Percentiles rank a stretch among this genome's conserved stretches.
These are phyloP conservation scores for Rhodotorula diobovata DNA, from an alignment of 768 basidiomycete genomes.

Conservation along the genomic window DNA sequence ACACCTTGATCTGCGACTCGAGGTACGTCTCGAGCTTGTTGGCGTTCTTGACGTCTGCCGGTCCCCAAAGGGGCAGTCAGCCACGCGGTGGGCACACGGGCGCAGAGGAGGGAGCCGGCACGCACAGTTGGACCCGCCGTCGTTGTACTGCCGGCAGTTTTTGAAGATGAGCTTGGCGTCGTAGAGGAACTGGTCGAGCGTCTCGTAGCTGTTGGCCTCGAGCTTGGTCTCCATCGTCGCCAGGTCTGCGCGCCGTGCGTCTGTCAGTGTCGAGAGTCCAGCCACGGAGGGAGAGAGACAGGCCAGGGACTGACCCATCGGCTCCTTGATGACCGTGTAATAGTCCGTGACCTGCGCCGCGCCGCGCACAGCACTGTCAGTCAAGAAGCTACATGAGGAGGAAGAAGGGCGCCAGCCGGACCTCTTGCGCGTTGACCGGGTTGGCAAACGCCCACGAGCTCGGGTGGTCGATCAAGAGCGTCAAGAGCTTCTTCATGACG, in stretches of 20 bases:
- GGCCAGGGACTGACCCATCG: constrained; percentile 59
- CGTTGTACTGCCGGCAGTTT: constrained; percentile 84
- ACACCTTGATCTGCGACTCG: constrained; percentile 47
- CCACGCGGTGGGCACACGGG: too few relatives aligned
- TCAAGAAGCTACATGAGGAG: not conserved
- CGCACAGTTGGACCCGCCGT: constrained; percentile 37
- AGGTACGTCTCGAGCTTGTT: constrained; percentile 75
- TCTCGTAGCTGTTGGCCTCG: constrained; percentile 69
- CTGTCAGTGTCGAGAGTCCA: too few relatives aligned
- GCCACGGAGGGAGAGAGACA: not conserved
- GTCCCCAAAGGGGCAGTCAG: not conserved
- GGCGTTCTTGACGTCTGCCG: constrained; percentile 75
- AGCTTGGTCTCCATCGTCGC: constrained; percentile 85
- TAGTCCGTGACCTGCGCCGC: constrained; percentile 65
- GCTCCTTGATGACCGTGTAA: constrained; percentile 75
- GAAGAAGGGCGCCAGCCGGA: constrained; percentile 41
- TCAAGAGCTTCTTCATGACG: constrained; percentile 71
- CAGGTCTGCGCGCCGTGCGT: constrained; percentile 55
- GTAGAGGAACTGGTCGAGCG: constrained; percentile 65
- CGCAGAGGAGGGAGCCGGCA: not conserved
- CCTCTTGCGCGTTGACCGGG: constrained; percentile 66
- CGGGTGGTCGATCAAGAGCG: constrained; percentile 70
- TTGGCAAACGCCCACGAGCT: constrained; percentile 80
- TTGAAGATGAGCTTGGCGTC: constrained; percentile 83
- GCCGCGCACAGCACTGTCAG: not conserved